Evolutionary conservation across 768 basidiomycete genomes (phyloP), one percentile per base, ranked within the genome.

Genomic region (Trametes villosa): DNA sequence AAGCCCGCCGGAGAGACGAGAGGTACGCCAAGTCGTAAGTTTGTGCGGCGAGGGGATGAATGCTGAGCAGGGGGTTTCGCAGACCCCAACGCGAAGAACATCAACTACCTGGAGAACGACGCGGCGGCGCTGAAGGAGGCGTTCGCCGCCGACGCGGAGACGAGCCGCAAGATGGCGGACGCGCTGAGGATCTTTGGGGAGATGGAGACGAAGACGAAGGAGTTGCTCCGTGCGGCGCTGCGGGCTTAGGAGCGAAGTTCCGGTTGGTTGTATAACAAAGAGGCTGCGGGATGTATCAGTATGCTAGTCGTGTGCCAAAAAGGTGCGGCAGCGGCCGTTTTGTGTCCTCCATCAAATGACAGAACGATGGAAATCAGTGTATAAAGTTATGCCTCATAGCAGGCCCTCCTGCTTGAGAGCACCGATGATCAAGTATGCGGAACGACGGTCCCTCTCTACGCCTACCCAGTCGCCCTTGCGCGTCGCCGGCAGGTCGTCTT

Each of bases 391-490:
- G 20, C 44, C 22, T 73, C 62, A 85, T 41, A 92, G 68, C 22
- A 92, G 79, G 5, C 86, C 87, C 72, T 93, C 91, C 17, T 85
- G 85, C 65, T 83, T 83, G 64, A 93, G 71, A 20, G 87, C 89
- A 47, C 90, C 89, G 67, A 91, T 85, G 56, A 92, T 91, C 68
- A 91, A 73, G 75, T 85, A 92, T 22, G 91, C 90, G 12, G 90
- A 91, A 60, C 91, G 77, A 54, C 87, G 82, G 69, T 94, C 91
- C 70, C 91, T 83, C 67, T 92, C 88, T 36, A 90, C 80, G 1
- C 91, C 91, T 29, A 81, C 72, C 91, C 92, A 94, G 67, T 92
- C 91, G 1, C 85, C 85, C 59, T 78, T 78, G 54, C 75, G 80
- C 64, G 78, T 77, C 7, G 71, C 72, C 4, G 79, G 75, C 9